phyloP scores from a whole-genome alignment of 176 grass and related monocot species.

The Elymus sibiricus region DNA sequence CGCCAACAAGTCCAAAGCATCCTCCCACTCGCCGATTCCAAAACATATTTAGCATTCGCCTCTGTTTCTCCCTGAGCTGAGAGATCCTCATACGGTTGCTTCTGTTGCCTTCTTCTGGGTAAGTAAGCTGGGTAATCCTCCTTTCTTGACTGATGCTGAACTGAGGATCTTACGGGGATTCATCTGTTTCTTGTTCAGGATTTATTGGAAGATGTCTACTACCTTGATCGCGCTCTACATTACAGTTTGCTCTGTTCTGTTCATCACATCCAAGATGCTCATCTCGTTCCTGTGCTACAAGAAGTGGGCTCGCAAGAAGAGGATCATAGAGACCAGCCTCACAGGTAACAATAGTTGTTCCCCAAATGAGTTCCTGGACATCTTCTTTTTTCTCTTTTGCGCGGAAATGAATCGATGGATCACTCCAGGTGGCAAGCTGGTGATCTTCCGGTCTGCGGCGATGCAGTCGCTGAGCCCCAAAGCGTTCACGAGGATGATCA shows the following conservation, averaged over 20 bases:
- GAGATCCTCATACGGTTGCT: neutral
- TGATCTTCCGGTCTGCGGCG: slow-evolving; percentile 50
- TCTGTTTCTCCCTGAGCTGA: neutral
- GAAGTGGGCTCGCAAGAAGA: slow-evolving; percentile 66
- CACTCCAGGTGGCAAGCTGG: slow-evolving; percentile 65
- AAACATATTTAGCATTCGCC: neutral
- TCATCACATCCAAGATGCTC: slow-evolving; percentile 77
- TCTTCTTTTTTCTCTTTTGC: too few species aligned
- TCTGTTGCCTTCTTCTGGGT: neutral
- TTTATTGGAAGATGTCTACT: slow-evolving; percentile 18
- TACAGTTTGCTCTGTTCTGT: slow-evolving; percentile 57
- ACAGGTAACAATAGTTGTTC: slow-evolving; percentile 25
- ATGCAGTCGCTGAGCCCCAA: slow-evolving; percentile 54
- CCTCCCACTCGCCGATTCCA: neutral
- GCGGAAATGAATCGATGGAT: neutral
- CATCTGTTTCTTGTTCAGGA: neutral
- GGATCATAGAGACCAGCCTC: slow-evolving; percentile 66
- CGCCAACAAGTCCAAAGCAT: neutral
- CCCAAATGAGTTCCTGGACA: neutral
- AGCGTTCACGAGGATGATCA: slow-evolving; percentile 50
- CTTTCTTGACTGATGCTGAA: neutral
- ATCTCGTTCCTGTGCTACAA: slow-evolving; percentile 74
- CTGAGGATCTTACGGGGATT: neutral
- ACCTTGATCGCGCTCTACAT: slow-evolving; percentile 56
- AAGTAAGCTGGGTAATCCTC: neutral